Base-by-base conservation (phyloP, 768 basidiomycete genomes). In the Pisolithus albus region DNA sequence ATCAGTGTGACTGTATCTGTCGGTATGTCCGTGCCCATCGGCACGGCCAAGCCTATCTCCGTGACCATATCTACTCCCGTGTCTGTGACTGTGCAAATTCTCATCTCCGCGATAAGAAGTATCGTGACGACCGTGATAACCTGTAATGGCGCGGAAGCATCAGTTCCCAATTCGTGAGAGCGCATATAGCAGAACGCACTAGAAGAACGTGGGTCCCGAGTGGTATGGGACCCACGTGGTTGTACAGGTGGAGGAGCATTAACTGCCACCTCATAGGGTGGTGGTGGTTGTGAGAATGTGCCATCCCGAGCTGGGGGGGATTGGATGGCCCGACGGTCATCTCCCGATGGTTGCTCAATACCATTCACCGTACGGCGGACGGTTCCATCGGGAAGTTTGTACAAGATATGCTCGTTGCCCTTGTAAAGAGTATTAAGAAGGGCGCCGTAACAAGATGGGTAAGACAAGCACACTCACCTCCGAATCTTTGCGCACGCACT, bases 331-430 rank as follows among this genome's bases (percentile, higher is more conserved):
- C 55, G 60, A 16, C 1, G 37, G 32, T 55, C 46, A 30, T 53
- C 52, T 19, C 56, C 18, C 4, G 56, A 30, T 4, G 65, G 49
- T 47, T 75, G 77, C 10, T 77, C 75, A 28, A 85, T 64, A 10
- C 88, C 88, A 52, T 91, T 88, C 59, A 91, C 71, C 15, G 79
- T 83, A 59, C 75, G 74, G 2, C 80, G 69, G 60, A 86, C 75
- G 40, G 78, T 77, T 8, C 88, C 88, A 50, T 89, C 84, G 5
- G 82, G 78, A 51, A 76, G 78, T 7, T 74, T 81, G 47, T 81
- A 79, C 11, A 77, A 82, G 44, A 85, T 70, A 63, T 88, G 84
- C 59, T 87, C 84, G 56, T 87, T 87, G 3, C 88, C 88, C 87
- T 34, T 90, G 54, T 3, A 42, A 45, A 18, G 38, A 52, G 42